Percentiles rank a stretch among this genome's conserved stretches.
Conservation (phyloP, 2,329 filamentous ascomycete genomes). For the Colletotrichum sp. region DNA sequence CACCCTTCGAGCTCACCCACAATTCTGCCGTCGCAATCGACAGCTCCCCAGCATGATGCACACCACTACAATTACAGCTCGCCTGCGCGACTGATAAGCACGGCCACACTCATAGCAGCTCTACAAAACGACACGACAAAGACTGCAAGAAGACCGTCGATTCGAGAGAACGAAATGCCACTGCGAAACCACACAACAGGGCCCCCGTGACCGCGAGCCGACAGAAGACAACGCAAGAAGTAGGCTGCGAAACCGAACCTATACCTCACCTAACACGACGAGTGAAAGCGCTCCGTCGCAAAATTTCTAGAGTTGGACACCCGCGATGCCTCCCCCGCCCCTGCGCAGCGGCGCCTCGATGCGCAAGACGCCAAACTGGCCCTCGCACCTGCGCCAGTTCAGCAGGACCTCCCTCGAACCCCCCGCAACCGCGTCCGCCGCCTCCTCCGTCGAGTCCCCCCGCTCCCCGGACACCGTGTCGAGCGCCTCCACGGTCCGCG, state of each 20-base stretch:
- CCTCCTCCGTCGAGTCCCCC: conserved; percentile 38
- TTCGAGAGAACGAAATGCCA: conserved; percentile 8
- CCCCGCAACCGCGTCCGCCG: conserved; percentile 26
- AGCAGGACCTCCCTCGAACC: conserved; percentile 53
- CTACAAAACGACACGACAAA: neutral
- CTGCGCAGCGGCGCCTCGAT: conserved; percentile 51
- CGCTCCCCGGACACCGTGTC: conserved; percentile 55
- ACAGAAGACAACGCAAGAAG: neutral
- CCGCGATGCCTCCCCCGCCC: neutral
- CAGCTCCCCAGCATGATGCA: conserved; percentile 2
- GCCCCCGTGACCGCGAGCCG: conserved; percentile 12
- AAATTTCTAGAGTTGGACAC: neutral
- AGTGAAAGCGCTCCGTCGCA: neutral
- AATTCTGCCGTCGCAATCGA: conserved; percentile 13
- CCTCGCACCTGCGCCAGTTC: conserved; percentile 57
- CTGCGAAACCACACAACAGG: neutral
- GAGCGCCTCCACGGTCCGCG: conserved; percentile 52
- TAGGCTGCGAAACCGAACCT: neutral
- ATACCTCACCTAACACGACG: neutral
- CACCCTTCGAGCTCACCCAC: neutral
- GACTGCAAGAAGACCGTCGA: neutral
- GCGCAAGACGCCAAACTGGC: conserved; percentile 54
- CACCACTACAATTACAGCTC: neutral
- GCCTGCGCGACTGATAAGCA: neutral
- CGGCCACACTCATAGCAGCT: neutral